Percentiles rank a stretch among this genome's conserved stretches.
These are phyloP conservation scores for Phoma sp. DNA, from an alignment of 2,329 filamentous ascomycete species.

Conservation along the genomic window DNA sequence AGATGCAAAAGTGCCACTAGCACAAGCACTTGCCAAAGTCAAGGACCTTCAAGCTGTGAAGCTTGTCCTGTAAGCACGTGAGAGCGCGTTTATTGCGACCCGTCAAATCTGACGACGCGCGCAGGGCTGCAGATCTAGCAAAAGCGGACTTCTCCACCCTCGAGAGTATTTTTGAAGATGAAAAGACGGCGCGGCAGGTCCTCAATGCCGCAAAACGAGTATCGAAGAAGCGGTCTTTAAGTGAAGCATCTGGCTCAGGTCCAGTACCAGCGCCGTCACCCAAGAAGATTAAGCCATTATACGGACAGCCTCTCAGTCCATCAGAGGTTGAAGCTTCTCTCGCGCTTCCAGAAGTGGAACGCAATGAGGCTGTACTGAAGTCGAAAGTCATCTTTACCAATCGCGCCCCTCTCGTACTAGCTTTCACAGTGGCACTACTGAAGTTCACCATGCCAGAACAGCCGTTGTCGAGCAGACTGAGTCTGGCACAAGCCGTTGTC, in stretches of 20 bases:
- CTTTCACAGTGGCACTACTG: slow-evolving; percentile 76
- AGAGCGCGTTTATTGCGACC: slow-evolving; percentile 25
- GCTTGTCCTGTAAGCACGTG: slow-evolving; percentile 56
- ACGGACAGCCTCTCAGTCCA: slow-evolving; percentile 49
- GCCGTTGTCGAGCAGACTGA: slow-evolving; percentile 81
- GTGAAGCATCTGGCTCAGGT: slow-evolving; percentile 24
- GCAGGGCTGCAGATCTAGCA: slow-evolving; percentile 55
- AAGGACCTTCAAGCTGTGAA: slow-evolving; percentile 59
- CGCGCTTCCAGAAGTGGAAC: slow-evolving; percentile 60
- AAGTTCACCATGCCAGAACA: slow-evolving; percentile 86
- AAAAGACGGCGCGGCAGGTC: slow-evolving; percentile 63
- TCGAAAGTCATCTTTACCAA: slow-evolving; percentile 72
- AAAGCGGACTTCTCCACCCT: slow-evolving; percentile 55
- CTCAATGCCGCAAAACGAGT: slow-evolving; percentile 63
- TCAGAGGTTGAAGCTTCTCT: slow-evolving; percentile 69
- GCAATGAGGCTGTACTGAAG: slow-evolving; percentile 66
- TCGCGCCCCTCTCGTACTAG: slow-evolving; percentile 79
- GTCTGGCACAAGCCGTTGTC: slow-evolving; percentile 82
- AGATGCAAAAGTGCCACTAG: slow-evolving; percentile 63
- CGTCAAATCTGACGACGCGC: slow-evolving; percentile 18
- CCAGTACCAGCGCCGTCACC: slow-evolving; percentile 33
- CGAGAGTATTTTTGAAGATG: slow-evolving; percentile 55
- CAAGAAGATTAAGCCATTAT: slow-evolving; percentile 46
- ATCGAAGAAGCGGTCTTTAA: slow-evolving; percentile 61
- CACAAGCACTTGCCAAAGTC: slow-evolving; percentile 61